These are phyloP conservation scores for Myriangium duriaei DNA, from an alignment of 2,329 filamentous ascomycete species.

Conservation along the genomic window DNA sequence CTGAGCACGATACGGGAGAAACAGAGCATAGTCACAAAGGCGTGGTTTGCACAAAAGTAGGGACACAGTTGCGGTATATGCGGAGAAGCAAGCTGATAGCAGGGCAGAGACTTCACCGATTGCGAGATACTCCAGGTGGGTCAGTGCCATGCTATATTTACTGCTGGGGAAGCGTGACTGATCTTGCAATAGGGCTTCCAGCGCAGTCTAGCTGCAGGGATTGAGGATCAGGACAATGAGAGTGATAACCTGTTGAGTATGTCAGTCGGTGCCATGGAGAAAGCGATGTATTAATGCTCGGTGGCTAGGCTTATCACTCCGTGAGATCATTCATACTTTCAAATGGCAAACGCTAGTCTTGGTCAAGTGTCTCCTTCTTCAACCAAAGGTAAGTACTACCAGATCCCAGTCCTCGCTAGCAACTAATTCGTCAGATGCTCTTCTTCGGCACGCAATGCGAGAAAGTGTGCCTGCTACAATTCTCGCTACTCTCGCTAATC, in stretches of 20 bases:
- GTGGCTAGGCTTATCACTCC: slow-evolving; percentile 53
- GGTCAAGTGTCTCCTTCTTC: slow-evolving; percentile 83
- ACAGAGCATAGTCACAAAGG: slow-evolving; percentile 77
- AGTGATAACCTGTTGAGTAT: slow-evolving; percentile 78
- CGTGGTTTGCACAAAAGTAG: slow-evolving; percentile 86
- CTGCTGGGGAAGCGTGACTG: no score
- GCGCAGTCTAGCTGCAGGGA: slow-evolving; percentile 58
- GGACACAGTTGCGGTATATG: neutral
- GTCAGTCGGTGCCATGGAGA: slow-evolving; percentile 21
- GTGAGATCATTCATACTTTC: slow-evolving; percentile 88
- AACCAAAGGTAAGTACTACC: slow-evolving; percentile 62
- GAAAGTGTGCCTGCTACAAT: slow-evolving; percentile 94
- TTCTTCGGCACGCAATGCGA: slow-evolving; percentile 98
- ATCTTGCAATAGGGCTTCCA: slow-evolving; percentile 55
- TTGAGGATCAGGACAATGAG: slow-evolving; percentile 54
- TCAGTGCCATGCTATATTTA: slow-evolving; percentile 15
- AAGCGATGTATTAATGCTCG: neutral
- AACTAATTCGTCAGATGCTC: slow-evolving; percentile 57
- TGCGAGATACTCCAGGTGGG: slow-evolving; percentile 65
- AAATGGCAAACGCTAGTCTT: slow-evolving; percentile 88
- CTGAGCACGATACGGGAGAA: slow-evolving; percentile 88
- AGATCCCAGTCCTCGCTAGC: neutral
- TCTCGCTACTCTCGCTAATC: slow-evolving; percentile 88
- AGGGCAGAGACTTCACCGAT: slow-evolving; percentile 68
- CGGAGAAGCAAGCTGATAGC: slow-evolving; percentile 1